Percentiles rank a stretch among this genome's conserved stretches.
Conservation (phyloP, 768 basidiomycete species). For the Lactarius sp. region DNA sequence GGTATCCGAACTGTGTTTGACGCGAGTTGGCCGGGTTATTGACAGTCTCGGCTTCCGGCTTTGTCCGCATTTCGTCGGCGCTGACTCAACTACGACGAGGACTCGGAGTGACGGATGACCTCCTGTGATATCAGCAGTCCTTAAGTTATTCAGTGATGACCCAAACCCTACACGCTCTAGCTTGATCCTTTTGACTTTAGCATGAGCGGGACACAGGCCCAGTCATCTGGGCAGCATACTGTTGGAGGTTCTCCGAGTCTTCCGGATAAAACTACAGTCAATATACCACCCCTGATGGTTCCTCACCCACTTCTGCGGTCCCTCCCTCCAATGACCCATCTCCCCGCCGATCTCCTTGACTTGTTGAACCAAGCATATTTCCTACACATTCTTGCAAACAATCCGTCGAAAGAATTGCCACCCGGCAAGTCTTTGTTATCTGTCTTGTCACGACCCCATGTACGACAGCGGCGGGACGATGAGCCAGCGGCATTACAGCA, state of each 20-base stretch:
- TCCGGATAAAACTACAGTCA: constrained; percentile 1
- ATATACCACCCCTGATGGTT: constrained; percentile 9
- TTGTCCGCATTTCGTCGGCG: not conserved
- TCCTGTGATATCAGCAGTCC: not conserved
- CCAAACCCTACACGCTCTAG: not conserved
- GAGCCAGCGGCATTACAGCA: constrained; percentile 39
- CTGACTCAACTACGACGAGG: too few relatives aligned
- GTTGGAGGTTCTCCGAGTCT: not conserved
- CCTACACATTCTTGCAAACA: constrained; percentile 61
- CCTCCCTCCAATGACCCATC: constrained; percentile 28
- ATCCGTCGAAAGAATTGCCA: constrained; percentile 57
- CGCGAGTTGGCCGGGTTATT: not conserved
- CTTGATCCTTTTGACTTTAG: not conserved
- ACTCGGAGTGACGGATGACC: too few relatives aligned
- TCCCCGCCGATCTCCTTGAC: constrained; percentile 54
- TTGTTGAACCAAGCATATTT: constrained; percentile 57
- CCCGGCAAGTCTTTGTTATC: constrained; percentile 70
- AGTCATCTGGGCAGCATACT: not conserved
- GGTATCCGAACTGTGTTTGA: too few relatives aligned
- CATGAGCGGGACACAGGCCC: not conserved
- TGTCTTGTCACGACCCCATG: constrained; percentile 41
- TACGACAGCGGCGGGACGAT: constrained; percentile 21
- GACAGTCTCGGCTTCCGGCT: not conserved
- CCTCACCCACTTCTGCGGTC: constrained; percentile 26
- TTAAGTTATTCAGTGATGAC: not conserved